Evolutionary conservation across 352 stramenopile genomes (phyloP).

Genomic region (Phytophthora parvispora): DNA sequence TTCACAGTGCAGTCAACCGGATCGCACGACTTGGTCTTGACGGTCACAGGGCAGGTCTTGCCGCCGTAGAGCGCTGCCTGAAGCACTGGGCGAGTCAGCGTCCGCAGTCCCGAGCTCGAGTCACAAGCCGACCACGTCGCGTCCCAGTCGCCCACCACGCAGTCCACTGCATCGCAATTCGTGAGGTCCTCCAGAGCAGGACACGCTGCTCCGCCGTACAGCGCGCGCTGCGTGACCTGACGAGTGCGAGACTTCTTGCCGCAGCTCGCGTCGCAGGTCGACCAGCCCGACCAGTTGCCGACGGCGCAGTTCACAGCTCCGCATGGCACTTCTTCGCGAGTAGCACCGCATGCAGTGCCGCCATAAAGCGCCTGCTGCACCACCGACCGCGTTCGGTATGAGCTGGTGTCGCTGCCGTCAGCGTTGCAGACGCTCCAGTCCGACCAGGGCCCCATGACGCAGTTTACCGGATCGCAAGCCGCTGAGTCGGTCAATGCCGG

Average conservation of each 20-base stretch:
- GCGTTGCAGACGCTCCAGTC: slow-evolving; percentile 42
- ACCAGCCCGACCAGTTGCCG: slow-evolving; percentile 53
- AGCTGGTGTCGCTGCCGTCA: slow-evolving; percentile 30
- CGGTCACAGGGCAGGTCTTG: slow-evolving; percentile 36
- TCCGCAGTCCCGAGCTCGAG: slow-evolving; percentile 32
- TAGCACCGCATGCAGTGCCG: slow-evolving; percentile 37
- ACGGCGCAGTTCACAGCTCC: slow-evolving; percentile 61
- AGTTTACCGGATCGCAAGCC: slow-evolving; percentile 59
- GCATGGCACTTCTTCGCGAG: slow-evolving; percentile 50
- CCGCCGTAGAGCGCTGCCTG: slow-evolving; percentile 50
- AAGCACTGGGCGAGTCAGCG: slow-evolving; percentile 47
- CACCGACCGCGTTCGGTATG: slow-evolving; percentile 41
- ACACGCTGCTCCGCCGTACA: slow-evolving; percentile 44
- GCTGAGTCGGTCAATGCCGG: slow-evolving; percentile 28
- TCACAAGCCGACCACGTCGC: slow-evolving; percentile 48
- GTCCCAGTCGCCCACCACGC: slow-evolving; percentile 47
- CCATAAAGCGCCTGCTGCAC: slow-evolving; percentile 43
- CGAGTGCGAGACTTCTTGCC: slow-evolving; percentile 54
- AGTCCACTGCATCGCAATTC: slow-evolving; percentile 55
- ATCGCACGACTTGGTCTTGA: slow-evolving; percentile 48
- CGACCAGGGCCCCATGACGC: slow-evolving; percentile 43
- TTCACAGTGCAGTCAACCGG: slow-evolving; percentile 61
- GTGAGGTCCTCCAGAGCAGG: slow-evolving; percentile 44
- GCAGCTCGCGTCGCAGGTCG: slow-evolving; percentile 43
- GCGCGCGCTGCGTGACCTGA: slow-evolving; percentile 36